phyloP scores from a whole-genome alignment of 257 asterid genomes.

The Schizonepeta tenuifolia region DNA sequence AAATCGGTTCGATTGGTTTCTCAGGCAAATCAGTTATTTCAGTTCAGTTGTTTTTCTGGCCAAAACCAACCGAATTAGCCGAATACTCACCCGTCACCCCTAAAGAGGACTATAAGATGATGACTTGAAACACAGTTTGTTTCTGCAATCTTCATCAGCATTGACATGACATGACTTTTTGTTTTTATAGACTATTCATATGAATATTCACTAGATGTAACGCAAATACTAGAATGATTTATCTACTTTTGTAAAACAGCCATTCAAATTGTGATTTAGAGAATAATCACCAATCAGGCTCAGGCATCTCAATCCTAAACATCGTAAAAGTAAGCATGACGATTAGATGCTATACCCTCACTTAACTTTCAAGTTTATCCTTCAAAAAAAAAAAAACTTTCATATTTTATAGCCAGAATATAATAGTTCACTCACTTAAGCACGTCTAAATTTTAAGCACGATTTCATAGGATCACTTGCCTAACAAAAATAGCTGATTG shows the following conservation, averaged over 20 bases:
- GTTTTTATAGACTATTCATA: no score
- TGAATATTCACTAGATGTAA: background rate
- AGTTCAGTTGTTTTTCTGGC: no score
- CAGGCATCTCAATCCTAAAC: background rate
- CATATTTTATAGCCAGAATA: background rate
- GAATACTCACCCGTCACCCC: no score
- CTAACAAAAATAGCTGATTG: background rate
- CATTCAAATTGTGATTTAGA: background rate
- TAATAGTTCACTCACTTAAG: background rate
- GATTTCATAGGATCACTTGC: background rate
- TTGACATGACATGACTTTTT: no score
- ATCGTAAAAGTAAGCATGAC: background rate
- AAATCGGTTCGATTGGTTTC: no score
- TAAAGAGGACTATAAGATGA: background rate
- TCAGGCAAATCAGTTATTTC: no score
- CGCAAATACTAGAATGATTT: background rate
- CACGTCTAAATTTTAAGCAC: background rate
- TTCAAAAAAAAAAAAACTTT: no score
- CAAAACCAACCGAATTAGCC: no score
- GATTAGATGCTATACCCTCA: background rate
- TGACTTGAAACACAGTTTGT: background rate
- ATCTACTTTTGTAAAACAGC: background rate
- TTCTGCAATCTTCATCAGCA: conserved; percentile 9
- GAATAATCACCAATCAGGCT: background rate
- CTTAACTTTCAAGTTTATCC: background rate